Conservation (phyloP, 768 basidiomycete genomes). For the Lyophyllum shimeji region DNA sequence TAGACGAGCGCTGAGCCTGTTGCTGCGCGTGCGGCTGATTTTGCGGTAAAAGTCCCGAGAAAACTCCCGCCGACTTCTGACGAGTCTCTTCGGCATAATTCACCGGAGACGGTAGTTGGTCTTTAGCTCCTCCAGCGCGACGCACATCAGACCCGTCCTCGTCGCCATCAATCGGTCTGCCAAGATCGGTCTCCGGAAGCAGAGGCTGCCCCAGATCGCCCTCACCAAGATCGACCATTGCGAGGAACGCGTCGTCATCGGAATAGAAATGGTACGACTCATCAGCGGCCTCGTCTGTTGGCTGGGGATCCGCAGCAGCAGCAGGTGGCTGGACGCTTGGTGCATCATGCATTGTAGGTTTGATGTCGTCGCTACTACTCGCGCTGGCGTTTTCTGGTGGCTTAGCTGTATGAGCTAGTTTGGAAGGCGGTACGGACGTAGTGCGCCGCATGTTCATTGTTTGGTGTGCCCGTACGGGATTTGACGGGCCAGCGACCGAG, state of each 20-base stretch:
- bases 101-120: background rate
- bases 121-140: slow-evolving; percentile 10
- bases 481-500: slow-evolving; percentile 7
- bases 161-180: slow-evolving; percentile 42
- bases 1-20: background rate
- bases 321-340: slow-evolving; percentile 10
- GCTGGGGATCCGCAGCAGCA: slow-evolving; percentile 7
- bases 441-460: background rate
- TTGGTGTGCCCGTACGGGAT: background rate
- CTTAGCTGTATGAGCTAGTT: background rate
- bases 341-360: background rate
- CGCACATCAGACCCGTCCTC: slow-evolving; percentile 18
- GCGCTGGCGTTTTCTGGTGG: background rate
- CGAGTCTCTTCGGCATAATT: background rate
- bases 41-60: slow-evolving; percentile 9
- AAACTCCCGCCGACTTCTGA: background rate
- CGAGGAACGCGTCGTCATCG: slow-evolving; percentile 68
- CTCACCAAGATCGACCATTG: slow-evolving; percentile 52
- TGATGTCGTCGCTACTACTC: background rate
- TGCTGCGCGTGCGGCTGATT: slow-evolving; percentile 1
- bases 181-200: slow-evolving; percentile 41
- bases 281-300: slow-evolving; percentile 16
- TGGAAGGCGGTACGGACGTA: background rate
- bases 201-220: slow-evolving; percentile 44
- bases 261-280: slow-evolving; percentile 55